Percentiles rank a stretch among this genome's conserved stretches.
Evolutionary conservation across 495 filamentous ascomycete genomes (phyloP).

Genomic region (Glarea lozoyensis): DNA sequence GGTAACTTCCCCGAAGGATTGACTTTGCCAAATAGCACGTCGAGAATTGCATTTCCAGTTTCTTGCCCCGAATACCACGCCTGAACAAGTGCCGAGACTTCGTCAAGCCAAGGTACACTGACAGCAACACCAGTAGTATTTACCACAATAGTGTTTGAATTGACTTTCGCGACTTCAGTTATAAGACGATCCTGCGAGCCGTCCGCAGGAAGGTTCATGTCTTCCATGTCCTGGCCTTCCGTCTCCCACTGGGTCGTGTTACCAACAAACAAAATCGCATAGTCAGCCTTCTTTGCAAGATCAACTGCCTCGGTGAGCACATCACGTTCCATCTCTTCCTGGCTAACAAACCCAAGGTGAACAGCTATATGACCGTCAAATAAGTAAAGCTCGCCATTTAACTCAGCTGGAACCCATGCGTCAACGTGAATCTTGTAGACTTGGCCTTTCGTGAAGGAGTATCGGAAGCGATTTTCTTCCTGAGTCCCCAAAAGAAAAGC

Average conservation of each 20-base stretch:
- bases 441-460: constrained; percentile 23
- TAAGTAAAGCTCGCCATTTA: constrained; percentile 19
- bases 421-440: neutral
- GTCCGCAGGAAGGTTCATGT: constrained; percentile 30
- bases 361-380: constrained; percentile 8
- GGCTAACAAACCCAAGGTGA: constrained; percentile 42
- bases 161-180: constrained; percentile 40
- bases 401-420: constrained; percentile 40
- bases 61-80: constrained; percentile 59
- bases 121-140: constrained; percentile 47
- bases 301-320: constrained; percentile 43
- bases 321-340: constrained; percentile 38
- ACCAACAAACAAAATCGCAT: constrained; percentile 57
- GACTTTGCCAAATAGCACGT: constrained; percentile 55
- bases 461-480: constrained; percentile 45
- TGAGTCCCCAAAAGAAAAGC: constrained; percentile 51
- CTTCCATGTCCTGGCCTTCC: constrained; percentile 38
- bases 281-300: constrained; percentile 50
- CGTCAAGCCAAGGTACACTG: constrained; percentile 45
- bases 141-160: constrained; percentile 52
- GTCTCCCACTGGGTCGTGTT: constrained; percentile 41
- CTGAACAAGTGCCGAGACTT: constrained; percentile 50
- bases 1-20: constrained; percentile 59
- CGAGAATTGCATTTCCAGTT: constrained; percentile 48
- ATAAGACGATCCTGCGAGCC: constrained; percentile 47